phyloP scores from a whole-genome alignment of 805 yeast genomes.

The Priceomyces melissophilus region DNA sequence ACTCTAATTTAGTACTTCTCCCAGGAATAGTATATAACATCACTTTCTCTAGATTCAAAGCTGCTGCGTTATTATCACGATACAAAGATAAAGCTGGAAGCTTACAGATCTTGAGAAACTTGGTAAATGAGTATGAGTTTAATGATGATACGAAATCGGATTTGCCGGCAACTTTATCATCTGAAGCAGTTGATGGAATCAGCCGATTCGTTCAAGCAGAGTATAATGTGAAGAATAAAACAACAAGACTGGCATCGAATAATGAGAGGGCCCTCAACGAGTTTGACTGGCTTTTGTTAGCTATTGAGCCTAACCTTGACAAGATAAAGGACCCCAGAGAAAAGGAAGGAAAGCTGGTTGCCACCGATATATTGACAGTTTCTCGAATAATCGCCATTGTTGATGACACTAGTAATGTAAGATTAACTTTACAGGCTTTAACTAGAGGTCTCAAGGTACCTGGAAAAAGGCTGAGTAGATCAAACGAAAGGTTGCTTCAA shows the following conservation, averaged over 20 bases:
- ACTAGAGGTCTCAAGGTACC: constrained; percentile 34
- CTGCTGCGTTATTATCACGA: constrained; percentile 43
- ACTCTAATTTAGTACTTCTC: constrained; percentile 46
- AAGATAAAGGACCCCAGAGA: constrained; percentile 24
- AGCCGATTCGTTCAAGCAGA: constrained; percentile 17
- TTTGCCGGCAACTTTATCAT: constrained; percentile 24
- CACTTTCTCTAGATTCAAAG: constrained; percentile 46
- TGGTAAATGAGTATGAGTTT: constrained; percentile 36
- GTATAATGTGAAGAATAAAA: constrained; percentile 4
- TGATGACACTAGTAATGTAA: constrained; percentile 41
- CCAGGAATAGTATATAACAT: constrained; percentile 65
- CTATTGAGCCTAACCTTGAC: constrained; percentile 30
- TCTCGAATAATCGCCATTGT: constrained; percentile 46
- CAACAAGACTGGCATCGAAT: constrained; percentile 1
- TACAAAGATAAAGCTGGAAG: constrained; percentile 28
- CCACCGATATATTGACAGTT: constrained; percentile 33
- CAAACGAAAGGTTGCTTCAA: constrained; percentile 25
- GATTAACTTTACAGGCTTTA: constrained; percentile 49
- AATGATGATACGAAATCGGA: constrained; percentile 14
- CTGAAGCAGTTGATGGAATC: constrained; percentile 31
- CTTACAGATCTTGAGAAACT: constrained; percentile 26
- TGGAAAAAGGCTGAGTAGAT: constrained; percentile 5
- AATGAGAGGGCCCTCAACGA: constrained; percentile 12
- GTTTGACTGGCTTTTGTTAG: constrained; percentile 37
- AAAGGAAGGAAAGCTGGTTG: constrained; percentile 7